phyloP scores from a whole-genome alignment of 345 rosid species.

The Salix dunnii region DNA sequence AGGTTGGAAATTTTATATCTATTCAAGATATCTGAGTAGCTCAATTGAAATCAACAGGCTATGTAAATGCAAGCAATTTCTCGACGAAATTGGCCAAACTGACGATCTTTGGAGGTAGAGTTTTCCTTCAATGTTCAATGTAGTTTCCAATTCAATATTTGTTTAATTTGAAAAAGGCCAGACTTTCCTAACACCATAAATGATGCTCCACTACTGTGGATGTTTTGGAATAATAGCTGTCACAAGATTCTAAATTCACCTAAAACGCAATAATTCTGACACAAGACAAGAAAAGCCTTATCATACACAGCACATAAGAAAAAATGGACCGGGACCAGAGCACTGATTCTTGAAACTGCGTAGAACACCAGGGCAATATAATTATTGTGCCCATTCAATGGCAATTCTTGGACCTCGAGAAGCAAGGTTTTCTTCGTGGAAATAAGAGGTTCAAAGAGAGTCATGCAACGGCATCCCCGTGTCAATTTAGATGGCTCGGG shows the following conservation, averaged over 20 bases:
- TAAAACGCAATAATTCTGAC: conserved; percentile 3
- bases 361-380: too few relatives aligned
- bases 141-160: neutral
- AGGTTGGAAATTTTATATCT: neutral
- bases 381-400: too few relatives aligned
- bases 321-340: neutral
- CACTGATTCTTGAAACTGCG: too few relatives aligned
- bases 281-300: conserved; percentile 1
- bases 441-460: too few relatives aligned
- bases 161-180: neutral
- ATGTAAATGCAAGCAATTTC: neutral
- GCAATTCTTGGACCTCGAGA: too few relatives aligned
- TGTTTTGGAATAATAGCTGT: neutral
- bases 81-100: neutral
- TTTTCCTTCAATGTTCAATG: neutral
- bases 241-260: neutral
- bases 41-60: neutral
- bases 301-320: neutral
- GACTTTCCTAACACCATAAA: neutral
- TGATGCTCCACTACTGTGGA: neutral
- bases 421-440: too few relatives aligned
- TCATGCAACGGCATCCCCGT: too few relatives aligned
- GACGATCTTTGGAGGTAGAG: neutral
- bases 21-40: conserved; percentile 6
- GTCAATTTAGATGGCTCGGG: too few relatives aligned